Percentiles rank a stretch among this genome's conserved stretches.
Evolutionary conservation across 2,329 filamentous ascomycete species (phyloP).

Genomic region (Plenodomus biglobosus): DNA sequence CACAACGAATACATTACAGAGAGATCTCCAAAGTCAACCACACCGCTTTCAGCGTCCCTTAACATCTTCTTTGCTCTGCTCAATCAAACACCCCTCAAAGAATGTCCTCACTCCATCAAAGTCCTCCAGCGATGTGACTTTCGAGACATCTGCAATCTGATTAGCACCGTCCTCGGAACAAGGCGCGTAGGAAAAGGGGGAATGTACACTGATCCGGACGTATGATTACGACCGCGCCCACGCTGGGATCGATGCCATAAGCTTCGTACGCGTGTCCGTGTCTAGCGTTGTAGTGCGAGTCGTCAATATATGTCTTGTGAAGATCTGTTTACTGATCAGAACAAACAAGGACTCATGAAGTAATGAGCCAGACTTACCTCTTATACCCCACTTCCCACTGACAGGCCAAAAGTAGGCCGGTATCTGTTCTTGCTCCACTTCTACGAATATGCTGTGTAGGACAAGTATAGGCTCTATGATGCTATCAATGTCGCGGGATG

Average conservation of each 20-base stretch:
- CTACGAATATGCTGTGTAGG: constrained; percentile 51
- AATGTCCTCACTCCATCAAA: constrained; percentile 22
- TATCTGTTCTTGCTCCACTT: constrained; percentile 56
- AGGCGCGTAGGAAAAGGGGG: not conserved
- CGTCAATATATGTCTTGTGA: constrained; percentile 63
- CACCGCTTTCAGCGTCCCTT: no score
- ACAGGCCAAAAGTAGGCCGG: constrained; percentile 59
- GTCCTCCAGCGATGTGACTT: constrained; percentile 27
- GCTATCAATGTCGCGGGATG: constrained; percentile 52
- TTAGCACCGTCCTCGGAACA: constrained; percentile 5
- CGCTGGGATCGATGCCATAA: constrained; percentile 52
- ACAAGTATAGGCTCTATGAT: constrained; percentile 62
- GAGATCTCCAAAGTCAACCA: no score
- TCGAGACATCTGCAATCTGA: constrained; percentile 28
- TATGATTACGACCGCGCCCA: constrained; percentile 53
- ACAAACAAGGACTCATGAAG: not conserved
- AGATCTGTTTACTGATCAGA: constrained; percentile 47
- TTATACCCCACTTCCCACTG: constrained; percentile 58
- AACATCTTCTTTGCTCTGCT: not conserved
- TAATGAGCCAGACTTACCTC: constrained; percentile 43
- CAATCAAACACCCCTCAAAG: constrained; percentile 24
- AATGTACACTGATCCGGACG: constrained; percentile 58
- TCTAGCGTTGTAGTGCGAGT: constrained; percentile 57
- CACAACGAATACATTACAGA: not conserved
- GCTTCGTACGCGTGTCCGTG: constrained; percentile 60